Percentiles rank a stretch among this genome's conserved stretches.
Evolutionary conservation across 768 basidiomycete species (phyloP).

Genomic region (Tulasnella calospora): DNA sequence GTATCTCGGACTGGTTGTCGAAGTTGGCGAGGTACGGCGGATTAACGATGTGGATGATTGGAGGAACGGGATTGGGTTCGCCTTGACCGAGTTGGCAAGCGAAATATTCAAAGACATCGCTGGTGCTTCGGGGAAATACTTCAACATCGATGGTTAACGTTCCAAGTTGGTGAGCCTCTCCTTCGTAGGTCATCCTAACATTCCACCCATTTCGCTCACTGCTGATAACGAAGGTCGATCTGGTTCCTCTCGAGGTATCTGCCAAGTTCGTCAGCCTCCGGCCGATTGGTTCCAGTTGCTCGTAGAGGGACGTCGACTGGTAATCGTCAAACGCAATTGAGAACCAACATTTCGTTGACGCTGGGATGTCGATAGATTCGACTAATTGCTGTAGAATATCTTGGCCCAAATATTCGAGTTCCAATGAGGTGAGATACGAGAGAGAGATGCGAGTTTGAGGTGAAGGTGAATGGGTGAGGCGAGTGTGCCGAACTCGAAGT

Average conservation of each 20-base stretch:
- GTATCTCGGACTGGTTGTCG: background rate
- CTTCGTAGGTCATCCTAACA: background rate
- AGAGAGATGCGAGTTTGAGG: background rate
- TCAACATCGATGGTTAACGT: background rate
- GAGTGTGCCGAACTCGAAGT: background rate
- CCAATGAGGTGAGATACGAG: too few relatives aligned
- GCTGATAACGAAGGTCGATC: too few relatives aligned
- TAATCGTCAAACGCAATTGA: too few relatives aligned
- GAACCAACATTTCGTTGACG: too few relatives aligned
- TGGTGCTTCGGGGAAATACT: background rate
- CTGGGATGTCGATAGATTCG: too few relatives aligned
- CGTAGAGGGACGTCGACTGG: too few relatives aligned
- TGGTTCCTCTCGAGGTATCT: too few relatives aligned
- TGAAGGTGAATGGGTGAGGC: background rate
- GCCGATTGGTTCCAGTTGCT: too few relatives aligned
- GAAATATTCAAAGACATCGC: background rate
- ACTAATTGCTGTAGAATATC: too few relatives aligned
- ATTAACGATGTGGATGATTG: background rate
- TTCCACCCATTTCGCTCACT: too few relatives aligned
- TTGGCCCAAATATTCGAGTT: too few relatives aligned
- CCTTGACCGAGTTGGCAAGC: background rate
- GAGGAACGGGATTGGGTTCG: background rate
- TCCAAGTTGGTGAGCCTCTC: background rate
- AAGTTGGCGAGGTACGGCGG: background rate
- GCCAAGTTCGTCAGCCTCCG: too few relatives aligned